Conservation (phyloP, 192 early-diverging fungal genomes). For the Coemansia interrupta region DNA sequence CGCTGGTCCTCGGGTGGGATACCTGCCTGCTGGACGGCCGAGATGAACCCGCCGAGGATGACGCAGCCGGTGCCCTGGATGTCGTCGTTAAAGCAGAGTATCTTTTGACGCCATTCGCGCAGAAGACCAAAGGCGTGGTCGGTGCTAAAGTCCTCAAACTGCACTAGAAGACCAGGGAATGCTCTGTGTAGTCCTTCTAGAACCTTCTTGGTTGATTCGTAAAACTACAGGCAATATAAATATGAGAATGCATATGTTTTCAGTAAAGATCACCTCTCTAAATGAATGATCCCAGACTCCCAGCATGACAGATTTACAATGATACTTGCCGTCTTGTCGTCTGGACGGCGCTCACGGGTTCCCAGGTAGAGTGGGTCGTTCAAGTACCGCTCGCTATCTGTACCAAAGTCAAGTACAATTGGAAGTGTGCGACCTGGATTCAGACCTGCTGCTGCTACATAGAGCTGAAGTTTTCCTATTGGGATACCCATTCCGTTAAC, state of each 20-base stretch:
- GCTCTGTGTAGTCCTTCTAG: conserved; percentile 63
- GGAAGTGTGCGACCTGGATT: conserved; percentile 80
- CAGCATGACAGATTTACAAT: background rate
- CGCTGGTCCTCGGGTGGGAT: conserved; percentile 74
- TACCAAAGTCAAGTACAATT: conserved; percentile 87
- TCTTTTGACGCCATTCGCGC: conserved; percentile 71
- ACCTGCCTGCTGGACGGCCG: conserved; percentile 69
- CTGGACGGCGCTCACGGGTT: conserved; percentile 57
- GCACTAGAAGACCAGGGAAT: conserved; percentile 81
- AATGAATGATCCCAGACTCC: too few species aligned
- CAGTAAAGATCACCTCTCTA: too few species aligned
- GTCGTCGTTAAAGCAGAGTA: conserved; percentile 88
- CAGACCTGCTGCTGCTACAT: conserved; percentile 77
- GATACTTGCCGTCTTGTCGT: conserved; percentile 46
- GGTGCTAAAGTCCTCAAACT: conserved; percentile 95
- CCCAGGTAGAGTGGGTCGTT: conserved; percentile 87
- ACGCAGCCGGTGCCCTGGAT: conserved; percentile 75
- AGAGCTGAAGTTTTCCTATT: conserved; percentile 89
- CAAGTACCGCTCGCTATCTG: conserved; percentile 72
- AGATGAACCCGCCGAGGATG: conserved; percentile 90
- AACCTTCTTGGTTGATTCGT: conserved; percentile 69
- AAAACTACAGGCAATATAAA: conserved; percentile 51
- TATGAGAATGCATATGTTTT: too few species aligned
- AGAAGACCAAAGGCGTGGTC: conserved; percentile 87
- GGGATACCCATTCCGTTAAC: conserved; percentile 91